Base-by-base conservation (phyloP, 495 filamentous ascomycete species). In the Extremus antarcticus region DNA sequence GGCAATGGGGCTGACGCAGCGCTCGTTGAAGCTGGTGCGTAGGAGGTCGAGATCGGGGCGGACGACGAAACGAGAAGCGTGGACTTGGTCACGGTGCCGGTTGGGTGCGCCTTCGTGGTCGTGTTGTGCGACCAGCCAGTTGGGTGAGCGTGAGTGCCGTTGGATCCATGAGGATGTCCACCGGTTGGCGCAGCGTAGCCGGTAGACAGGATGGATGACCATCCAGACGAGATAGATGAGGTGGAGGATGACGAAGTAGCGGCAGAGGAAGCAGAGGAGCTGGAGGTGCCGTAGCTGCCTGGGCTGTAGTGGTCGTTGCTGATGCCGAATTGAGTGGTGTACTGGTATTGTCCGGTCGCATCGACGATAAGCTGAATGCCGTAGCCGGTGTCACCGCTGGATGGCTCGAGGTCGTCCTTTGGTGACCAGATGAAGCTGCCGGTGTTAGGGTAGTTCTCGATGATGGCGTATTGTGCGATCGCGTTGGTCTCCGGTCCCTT, bases 251-350 rank as follows among this genome's bases (percentile, higher is more conserved):
- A 57, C 53, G 54, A 22, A 46, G 48, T 51, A n/a, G 39, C 53
- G 8, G 62, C 43, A 29, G 52, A 32, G 19, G 41, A 45, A 45
- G 35, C 9, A 23, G 50, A 23, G 15, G 17, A 16, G 50, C 29
- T 53, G 29, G 32, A 19, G n/a, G 17, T 20, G 7, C 41, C 41
- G 41, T 45, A 45, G 15, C 16, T 21, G 15, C 16, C 41, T 45
- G 41, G 41, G 10, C 38, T 32, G 61, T 61, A 61, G 51, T 56
- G 17, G 17, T 47, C 20, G 68, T 80, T 81, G 51, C 67, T 67
- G 68, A 87, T 72, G 63, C 83, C 83, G 70, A 85, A 87, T 65
- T 86, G 84, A 41, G 78, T 79, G 22, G 76, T 77, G 70, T 78
- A 87, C 66, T 87, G 84, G 74, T 81, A 87, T 60, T 74, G 64